Conservation (phyloP, 1,139 yeast genomes). For the Candida mesenterica region DNA sequence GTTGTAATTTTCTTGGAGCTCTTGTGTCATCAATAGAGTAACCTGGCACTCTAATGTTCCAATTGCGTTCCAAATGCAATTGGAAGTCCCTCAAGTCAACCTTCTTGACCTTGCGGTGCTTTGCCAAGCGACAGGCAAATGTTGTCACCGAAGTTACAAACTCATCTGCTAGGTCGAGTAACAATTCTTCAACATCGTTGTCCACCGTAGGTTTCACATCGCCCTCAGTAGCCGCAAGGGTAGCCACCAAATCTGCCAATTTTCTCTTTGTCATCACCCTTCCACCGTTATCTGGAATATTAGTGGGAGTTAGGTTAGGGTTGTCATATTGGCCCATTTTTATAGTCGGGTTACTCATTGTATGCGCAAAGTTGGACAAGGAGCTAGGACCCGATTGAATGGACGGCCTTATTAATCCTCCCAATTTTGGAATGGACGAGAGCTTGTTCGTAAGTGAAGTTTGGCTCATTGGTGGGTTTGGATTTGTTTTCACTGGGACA, state of each 20-base stretch:
- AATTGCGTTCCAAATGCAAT: slow-evolving; percentile 86
- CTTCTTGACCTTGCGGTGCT: slow-evolving; percentile 85
- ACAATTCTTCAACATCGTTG: slow-evolving; percentile 90
- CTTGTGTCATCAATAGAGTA: slow-evolving; percentile 86
- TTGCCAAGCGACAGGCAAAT: slow-evolving; percentile 92
- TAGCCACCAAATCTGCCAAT: slow-evolving; percentile 76
- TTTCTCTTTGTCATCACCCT: slow-evolving; percentile 87
- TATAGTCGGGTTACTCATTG: slow-evolving; percentile 10
- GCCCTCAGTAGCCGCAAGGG: slow-evolving; percentile 81
- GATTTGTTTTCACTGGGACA: slow-evolving; percentile 3
- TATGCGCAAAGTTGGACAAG: slow-evolving; percentile 6
- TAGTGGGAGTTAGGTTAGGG: slow-evolving; percentile 29
- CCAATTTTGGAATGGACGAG: slow-evolving; percentile 7
- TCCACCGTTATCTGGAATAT: slow-evolving; percentile 56
- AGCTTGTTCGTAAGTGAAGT: slow-evolving; percentile 8
- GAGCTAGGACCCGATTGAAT: not conserved
- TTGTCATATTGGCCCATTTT: slow-evolving; percentile 12
- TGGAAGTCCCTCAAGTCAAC: slow-evolving; percentile 89
- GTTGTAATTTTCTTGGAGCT: slow-evolving; percentile 77
- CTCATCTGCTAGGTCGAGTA: slow-evolving; percentile 93
- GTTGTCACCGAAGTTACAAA: slow-evolving; percentile 87
- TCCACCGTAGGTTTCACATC: slow-evolving; percentile 89
- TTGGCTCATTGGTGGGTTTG: slow-evolving; percentile 2
- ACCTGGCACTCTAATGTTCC: slow-evolving; percentile 95
- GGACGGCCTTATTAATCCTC: slow-evolving; percentile 1